Base-by-base conservation (phyloP, 225 moss, liverwort and hornwort genomes). In the Neckera pumila region DNA sequence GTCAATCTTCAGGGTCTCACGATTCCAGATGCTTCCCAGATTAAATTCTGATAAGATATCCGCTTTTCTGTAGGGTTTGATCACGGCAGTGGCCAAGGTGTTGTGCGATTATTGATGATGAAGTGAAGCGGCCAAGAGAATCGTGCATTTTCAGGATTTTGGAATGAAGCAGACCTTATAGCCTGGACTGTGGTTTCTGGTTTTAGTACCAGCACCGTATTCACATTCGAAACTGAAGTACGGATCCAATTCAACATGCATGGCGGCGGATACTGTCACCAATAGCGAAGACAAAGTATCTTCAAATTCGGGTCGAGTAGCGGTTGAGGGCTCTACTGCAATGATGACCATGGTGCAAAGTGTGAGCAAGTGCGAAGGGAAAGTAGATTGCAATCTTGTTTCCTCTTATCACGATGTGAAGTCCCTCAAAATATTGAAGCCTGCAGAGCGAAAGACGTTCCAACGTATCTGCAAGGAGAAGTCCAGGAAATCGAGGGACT, bases 271-370 rank as follows among this genome's bases (percentile, higher is more conserved):
- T 80, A 65, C 73, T 71, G 80, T 21, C 51, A 74, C 85, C 26
- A 73, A 59, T 85, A 75, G 74, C 58, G 88, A 73, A 49, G 87
- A 80, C 64, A 64, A 80, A 84, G 74, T 58, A 51, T 81, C 87
- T 67, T 62, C 84, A 36, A 59, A 74, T 40, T 59, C 62, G 77
- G 83, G 56, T 58, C 53, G 31, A 45, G 45, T 42, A 67, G 51
- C 40, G 59, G 84, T 57, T 88, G 84, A 72, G 57, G 80, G 49
- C 47, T 79, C 88, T 58, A 40, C 84, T 75, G 81, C 74, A 20
- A 88, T 81, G 90, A 81, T 88, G 87, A 84, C 90, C 20, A 88
- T 90, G 90, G 67, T 90, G 81, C 90, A 88, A 58, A 90, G 81
- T 81, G 81, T 85, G 73, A 90, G 88, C 81, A 88, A 90, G 17